phyloP scores from a whole-genome alignment of 352 stramenopile genomes.

The Phytophthora tubulina region DNA sequence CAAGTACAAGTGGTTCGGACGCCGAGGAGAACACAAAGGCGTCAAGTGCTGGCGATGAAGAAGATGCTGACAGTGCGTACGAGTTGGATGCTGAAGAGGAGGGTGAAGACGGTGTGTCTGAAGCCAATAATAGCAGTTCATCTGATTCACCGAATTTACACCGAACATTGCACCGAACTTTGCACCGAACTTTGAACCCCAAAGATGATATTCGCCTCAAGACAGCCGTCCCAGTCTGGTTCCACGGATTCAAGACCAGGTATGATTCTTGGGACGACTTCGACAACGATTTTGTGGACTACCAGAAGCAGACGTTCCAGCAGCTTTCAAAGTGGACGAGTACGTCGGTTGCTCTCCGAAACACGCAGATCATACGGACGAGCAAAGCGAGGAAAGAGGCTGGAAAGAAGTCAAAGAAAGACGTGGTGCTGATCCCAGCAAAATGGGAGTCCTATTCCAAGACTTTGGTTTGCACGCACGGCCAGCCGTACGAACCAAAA shows the following conservation, averaged over 20 bases:
- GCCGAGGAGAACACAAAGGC: not conserved
- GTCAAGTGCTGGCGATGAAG: not conserved
- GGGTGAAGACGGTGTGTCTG: not conserved
- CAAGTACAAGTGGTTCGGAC: too few species aligned
- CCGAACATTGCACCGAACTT: not conserved
- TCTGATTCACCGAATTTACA: not conserved
- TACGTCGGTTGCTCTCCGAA: not conserved
- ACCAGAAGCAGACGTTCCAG: not conserved
- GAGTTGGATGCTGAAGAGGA: not conserved
- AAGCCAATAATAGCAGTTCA: not conserved
- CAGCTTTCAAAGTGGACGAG: not conserved
- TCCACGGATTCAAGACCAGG: not conserved
- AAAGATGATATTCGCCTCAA: too few species aligned
- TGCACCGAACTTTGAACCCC: not conserved
- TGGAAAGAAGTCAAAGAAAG: not conserved
- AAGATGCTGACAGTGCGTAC: not conserved
- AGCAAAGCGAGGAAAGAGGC: not conserved
- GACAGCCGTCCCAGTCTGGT: not conserved
- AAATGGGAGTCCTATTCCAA: not conserved
- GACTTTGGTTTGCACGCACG: not conserved
- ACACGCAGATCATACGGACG: not conserved
- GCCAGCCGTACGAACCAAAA: not conserved
- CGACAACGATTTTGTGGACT: not conserved
- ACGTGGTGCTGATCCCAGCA: not conserved
- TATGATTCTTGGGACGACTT: not conserved